A percentile compares a stretch with the other conserved stretches of the same genome.
These are phyloP conservation scores for Adansonia rubrostipa DNA, from an alignment of 441 rosid species.

Conservation along the genomic window DNA sequence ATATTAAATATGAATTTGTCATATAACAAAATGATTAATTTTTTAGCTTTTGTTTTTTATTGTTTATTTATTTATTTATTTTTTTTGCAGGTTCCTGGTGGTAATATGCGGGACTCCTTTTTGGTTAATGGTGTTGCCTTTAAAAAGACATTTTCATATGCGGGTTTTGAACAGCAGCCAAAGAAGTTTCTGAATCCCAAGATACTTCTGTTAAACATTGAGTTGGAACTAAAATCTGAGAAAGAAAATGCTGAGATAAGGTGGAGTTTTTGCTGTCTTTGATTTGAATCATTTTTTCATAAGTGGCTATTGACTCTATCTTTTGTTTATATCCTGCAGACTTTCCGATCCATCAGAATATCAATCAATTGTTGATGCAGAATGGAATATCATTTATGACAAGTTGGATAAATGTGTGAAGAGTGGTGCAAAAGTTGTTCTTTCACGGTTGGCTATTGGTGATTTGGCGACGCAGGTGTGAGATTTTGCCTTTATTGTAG, in stretches of 20 bases:
- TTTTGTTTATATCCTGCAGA: conserved; percentile 44
- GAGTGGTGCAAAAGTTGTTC: conserved; percentile 95
- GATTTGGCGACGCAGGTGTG: conserved; percentile 94
- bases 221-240: conserved; percentile 95
- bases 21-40: background rate
- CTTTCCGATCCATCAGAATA: conserved; percentile 95
- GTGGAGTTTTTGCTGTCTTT: conserved; percentile 35
- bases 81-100: conserved; percentile 71
- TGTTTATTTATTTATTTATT: background rate
- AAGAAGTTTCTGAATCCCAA: conserved; percentile 85
- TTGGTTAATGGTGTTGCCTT: conserved; percentile 97
- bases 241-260: conserved; percentile 99
- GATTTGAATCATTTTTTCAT: background rate
- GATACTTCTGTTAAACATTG: conserved; percentile 83
- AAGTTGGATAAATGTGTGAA: conserved; percentile 93
- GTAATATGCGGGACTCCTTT: conserved; percentile 95
- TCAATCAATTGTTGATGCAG: conserved; percentile 99
- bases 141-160: conserved; percentile 98
- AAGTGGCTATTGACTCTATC: conserved; percentile 15
- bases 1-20: background rate
- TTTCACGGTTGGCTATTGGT: conserved; percentile 96
- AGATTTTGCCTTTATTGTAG: conserved; percentile 20
- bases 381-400: conserved; percentile 99
- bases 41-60: background rate
- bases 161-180: conserved; percentile 99